These are phyloP conservation scores for Trichophyton equinum DNA, from an alignment of 2,329 filamentous ascomycete genomes.

Conservation along the genomic window DNA sequence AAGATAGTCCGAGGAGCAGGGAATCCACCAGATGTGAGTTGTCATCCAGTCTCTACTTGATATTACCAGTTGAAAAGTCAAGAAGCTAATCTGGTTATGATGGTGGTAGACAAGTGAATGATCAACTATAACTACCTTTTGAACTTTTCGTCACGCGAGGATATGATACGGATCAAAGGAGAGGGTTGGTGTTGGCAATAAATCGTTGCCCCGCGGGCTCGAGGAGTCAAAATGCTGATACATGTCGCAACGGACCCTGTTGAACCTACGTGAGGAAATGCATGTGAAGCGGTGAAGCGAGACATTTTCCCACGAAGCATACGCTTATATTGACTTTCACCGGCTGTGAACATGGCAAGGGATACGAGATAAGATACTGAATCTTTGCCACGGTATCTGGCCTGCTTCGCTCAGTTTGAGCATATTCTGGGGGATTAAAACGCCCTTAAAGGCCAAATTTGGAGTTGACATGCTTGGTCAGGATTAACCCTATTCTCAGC, in stretches of 20 bases:
- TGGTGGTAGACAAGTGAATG: background rate
- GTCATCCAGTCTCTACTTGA: background rate
- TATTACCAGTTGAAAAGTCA: background rate
- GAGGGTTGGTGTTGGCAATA: background rate
- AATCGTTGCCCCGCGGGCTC: background rate
- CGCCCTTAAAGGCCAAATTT: no score
- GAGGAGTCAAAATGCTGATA: background rate
- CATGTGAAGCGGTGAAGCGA: background rate
- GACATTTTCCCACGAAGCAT: background rate
- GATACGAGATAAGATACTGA: no score
- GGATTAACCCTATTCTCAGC: no score
- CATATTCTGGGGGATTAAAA: no score
- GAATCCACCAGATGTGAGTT: constrained; percentile 48
- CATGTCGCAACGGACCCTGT: background rate
- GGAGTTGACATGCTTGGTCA: no score
- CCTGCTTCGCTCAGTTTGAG: background rate
- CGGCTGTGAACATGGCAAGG: background rate
- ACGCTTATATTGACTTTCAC: background rate
- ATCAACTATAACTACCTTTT: background rate
- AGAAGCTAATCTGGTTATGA: background rate
- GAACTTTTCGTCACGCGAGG: background rate
- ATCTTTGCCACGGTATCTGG: background rate
- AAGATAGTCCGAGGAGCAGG: constrained; percentile 55
- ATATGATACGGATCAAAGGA: background rate
- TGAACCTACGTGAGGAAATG: background rate